Evolutionary conservation across 2,329 filamentous ascomycete genomes (phyloP).

Genomic region (Falciphora oryzae): DNA sequence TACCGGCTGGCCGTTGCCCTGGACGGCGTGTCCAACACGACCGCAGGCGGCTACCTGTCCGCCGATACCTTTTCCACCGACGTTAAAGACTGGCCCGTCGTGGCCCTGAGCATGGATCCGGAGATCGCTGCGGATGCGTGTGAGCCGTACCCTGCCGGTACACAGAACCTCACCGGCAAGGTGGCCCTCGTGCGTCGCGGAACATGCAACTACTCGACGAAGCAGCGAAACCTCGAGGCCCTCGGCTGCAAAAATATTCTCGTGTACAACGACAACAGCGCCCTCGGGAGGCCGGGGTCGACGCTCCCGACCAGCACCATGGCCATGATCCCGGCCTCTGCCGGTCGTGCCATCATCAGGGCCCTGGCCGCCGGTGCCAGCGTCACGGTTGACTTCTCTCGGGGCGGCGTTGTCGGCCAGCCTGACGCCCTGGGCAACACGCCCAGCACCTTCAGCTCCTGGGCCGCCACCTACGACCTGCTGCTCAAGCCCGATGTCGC

Average conservation of each 20-base stretch:
- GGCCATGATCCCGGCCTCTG: conserved; percentile 8
- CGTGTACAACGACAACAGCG: conserved; percentile 21
- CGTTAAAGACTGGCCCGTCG: conserved; percentile 19
- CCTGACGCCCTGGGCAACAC: conserved; percentile 24
- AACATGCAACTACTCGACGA: conserved; percentile 13
- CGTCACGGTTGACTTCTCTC: conserved; percentile 24
- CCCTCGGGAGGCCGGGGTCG: neutral
- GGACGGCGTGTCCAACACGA: conserved; percentile 8
- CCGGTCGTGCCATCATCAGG: conserved; percentile 26
- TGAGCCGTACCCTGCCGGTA: conserved; percentile 28
- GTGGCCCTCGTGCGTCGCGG: conserved; percentile 34
- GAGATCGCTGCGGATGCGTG: conserved; percentile 29
- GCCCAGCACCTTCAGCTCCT: conserved; percentile 33
- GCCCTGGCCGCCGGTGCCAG: conserved; percentile 23
- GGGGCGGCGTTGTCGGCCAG: conserved; percentile 10
- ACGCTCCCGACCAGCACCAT: conserved; percentile 12
- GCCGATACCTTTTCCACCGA: conserved; percentile 14
- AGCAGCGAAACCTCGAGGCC: conserved; percentile 25
- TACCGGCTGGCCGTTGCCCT: conserved; percentile 12
- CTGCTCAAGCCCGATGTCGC: conserved; percentile 37
- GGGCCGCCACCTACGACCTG: conserved; percentile 38
- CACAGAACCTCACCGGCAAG: conserved; percentile 32
- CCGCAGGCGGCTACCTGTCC: conserved; percentile 13
- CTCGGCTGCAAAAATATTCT: conserved; percentile 25
- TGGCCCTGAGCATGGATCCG: conserved; percentile 19